Percentiles rank a stretch among this genome's conserved stretches.
Evolutionary conservation across 345 rosid genomes (phyloP).

Genomic region (Eucalyptus dawsonii): DNA sequence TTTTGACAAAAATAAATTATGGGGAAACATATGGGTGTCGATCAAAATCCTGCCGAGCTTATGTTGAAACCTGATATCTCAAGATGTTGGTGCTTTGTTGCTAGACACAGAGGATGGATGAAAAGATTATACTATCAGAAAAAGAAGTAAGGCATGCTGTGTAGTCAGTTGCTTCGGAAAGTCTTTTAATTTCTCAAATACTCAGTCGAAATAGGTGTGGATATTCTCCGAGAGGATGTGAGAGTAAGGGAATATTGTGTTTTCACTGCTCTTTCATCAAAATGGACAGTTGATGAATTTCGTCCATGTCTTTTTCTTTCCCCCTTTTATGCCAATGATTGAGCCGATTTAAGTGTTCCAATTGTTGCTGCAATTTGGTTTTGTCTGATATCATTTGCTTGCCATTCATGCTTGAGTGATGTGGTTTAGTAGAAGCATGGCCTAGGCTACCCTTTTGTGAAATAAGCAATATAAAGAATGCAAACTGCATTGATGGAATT

Average conservation of each 20-base stretch:
- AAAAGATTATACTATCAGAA: neutral
- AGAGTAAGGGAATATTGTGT: neutral
- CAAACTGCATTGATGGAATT: neutral
- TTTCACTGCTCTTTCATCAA: neutral
- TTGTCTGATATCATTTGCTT: neutral
- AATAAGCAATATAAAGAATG: neutral
- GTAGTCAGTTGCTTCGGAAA: neutral
- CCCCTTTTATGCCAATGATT: neutral
- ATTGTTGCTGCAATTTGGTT: neutral
- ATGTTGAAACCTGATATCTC: neutral
- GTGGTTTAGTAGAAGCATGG: neutral
- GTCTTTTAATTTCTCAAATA: neutral
- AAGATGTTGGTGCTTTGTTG: neutral
- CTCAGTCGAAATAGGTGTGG: neutral
- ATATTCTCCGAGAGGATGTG: neutral
- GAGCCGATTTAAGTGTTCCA: neutral
- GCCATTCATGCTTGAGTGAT: neutral
- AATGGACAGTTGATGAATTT: neutral
- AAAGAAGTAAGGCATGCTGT: neutral
- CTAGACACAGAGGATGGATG: neutral
- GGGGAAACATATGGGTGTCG: neutral
- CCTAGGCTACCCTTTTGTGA: neutral
- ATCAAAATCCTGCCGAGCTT: neutral
- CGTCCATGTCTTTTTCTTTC: neutral
- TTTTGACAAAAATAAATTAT: neutral